Conservation (phyloP, 495 filamentous ascomycete species). For the Annulohypoxylon maeteangense region DNA sequence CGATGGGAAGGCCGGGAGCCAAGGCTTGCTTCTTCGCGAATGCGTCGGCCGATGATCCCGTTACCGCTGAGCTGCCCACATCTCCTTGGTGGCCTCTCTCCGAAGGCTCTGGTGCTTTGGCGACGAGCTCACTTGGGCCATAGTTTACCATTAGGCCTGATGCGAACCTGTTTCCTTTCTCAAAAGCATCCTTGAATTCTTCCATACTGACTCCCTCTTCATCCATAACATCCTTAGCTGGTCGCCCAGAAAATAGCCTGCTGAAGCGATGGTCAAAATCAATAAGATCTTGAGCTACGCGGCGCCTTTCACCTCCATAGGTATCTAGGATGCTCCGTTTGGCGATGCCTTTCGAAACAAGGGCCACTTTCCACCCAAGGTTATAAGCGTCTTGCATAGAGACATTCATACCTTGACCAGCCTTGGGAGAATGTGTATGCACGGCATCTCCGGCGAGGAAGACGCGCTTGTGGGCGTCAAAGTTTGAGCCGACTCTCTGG, state of each 20-base stretch:
- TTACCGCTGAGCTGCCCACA: slow-evolving; percentile 63
- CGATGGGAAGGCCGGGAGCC: slow-evolving; percentile 61
- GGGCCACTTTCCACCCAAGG: slow-evolving; percentile 77
- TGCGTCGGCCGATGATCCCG: slow-evolving; percentile 53
- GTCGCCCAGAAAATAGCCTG: slow-evolving; percentile 55
- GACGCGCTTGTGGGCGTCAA: slow-evolving; percentile 68
- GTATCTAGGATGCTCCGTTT: slow-evolving; percentile 69
- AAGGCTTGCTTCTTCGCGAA: slow-evolving; percentile 45
- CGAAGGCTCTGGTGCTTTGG: slow-evolving; percentile 22
- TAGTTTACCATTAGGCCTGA: slow-evolving; percentile 47
- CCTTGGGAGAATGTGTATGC: slow-evolving; percentile 75
- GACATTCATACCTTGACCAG: slow-evolving; percentile 82
- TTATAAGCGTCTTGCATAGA: slow-evolving; percentile 75
- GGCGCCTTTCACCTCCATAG: slow-evolving; percentile 74
- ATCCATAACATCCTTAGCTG: slow-evolving; percentile 58
- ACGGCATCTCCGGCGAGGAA: slow-evolving; percentile 73
- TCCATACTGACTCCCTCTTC: slow-evolving; percentile 57
- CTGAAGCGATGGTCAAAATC: slow-evolving; percentile 74
- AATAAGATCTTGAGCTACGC: slow-evolving; percentile 77
- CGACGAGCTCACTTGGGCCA: slow-evolving; percentile 36
- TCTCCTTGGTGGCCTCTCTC: slow-evolving; percentile 62
- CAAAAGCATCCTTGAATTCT: slow-evolving; percentile 57
- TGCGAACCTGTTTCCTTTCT: slow-evolving; percentile 45
- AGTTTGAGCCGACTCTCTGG: slow-evolving; percentile 75
- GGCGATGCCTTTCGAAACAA: slow-evolving; percentile 65